Conservation (phyloP, 495 filamentous ascomycete genomes). For the Annulohypoxylon moriforme region DNA sequence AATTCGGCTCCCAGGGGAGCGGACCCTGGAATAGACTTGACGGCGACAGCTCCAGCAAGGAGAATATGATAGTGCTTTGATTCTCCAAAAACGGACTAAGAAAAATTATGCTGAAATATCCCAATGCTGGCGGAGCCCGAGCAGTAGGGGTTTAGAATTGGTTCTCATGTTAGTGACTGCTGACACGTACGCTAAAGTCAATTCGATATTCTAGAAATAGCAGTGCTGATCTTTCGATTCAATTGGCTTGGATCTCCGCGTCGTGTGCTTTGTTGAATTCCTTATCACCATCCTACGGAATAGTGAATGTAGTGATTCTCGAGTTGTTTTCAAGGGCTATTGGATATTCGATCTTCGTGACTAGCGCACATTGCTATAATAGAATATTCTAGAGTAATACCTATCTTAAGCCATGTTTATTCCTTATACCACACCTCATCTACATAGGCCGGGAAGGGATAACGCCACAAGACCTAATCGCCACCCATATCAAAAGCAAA, state of each 20-base stretch:
- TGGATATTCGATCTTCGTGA: no score
- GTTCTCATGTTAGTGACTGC: not conserved
- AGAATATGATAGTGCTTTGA: slow-evolving; percentile 13
- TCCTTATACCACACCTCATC: no score
- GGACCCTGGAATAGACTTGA: slow-evolving; percentile 8
- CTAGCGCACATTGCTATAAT: no score
- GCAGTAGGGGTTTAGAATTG: not conserved
- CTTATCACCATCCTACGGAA: not conserved
- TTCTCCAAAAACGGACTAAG: not conserved
- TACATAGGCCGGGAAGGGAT: not conserved
- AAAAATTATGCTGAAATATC: not conserved
- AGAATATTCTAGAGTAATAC: no score
- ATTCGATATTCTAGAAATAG: not conserved
- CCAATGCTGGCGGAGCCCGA: not conserved
- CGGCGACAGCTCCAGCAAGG: slow-evolving; percentile 5
- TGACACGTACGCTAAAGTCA: not conserved
- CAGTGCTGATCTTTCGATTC: not conserved
- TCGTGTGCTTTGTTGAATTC: not conserved
- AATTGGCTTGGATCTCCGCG: not conserved
- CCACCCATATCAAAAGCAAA: not conserved
- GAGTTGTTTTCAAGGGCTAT: no score
- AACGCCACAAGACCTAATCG: not conserved
- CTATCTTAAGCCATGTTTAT: no score
- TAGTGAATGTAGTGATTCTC: no score
- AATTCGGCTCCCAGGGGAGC: not conserved